These are phyloP conservation scores for Albophoma yamanashiensis DNA, from an alignment of 2,329 filamentous ascomycete species.

Conservation along the genomic window DNA sequence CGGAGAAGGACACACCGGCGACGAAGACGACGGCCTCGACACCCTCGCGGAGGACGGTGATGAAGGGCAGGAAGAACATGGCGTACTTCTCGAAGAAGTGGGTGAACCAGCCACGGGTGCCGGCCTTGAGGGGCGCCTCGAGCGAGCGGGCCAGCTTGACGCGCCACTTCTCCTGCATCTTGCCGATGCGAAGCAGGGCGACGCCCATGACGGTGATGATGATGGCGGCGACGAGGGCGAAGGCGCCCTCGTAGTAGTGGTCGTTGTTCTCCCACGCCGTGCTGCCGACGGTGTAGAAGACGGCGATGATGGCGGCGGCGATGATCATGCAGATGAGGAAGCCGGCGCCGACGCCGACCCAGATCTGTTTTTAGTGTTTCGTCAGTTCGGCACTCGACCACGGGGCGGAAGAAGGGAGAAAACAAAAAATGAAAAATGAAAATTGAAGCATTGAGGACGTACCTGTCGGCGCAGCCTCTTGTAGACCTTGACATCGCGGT, in stretches of 20 bases:
- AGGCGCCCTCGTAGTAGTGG: constrained; percentile 72
- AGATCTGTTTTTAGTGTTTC: constrained; percentile 32
- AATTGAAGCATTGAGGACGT: not conserved
- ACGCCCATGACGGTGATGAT: constrained; percentile 78
- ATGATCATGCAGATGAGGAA: constrained; percentile 55
- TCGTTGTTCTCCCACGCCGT: constrained; percentile 59
- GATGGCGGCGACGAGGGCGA: constrained; percentile 61
- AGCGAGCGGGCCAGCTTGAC: constrained; percentile 66
- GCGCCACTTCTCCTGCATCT: constrained; percentile 82
- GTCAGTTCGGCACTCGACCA: not conserved
- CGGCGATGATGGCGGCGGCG: constrained; percentile 57
- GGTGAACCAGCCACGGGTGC: constrained; percentile 41
- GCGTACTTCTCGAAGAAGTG: constrained; percentile 64
- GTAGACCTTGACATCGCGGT: constrained; percentile 50
- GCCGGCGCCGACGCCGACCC: constrained; percentile 54
- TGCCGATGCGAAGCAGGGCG: constrained; percentile 69
- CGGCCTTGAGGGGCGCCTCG: constrained; percentile 36
- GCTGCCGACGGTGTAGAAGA: constrained; percentile 57
- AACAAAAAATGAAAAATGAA: too few relatives aligned
- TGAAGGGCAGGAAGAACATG: constrained; percentile 78
- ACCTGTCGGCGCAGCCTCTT: constrained; percentile 60
- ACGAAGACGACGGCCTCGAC: constrained; percentile 82
- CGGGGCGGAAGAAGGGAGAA: not conserved
- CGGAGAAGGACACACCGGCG: constrained; percentile 68
- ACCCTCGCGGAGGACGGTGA: constrained; percentile 79